Base-by-base conservation (phyloP, 2,329 filamentous ascomycete genomes). In the Phaeomoniella chlamydospora region DNA sequence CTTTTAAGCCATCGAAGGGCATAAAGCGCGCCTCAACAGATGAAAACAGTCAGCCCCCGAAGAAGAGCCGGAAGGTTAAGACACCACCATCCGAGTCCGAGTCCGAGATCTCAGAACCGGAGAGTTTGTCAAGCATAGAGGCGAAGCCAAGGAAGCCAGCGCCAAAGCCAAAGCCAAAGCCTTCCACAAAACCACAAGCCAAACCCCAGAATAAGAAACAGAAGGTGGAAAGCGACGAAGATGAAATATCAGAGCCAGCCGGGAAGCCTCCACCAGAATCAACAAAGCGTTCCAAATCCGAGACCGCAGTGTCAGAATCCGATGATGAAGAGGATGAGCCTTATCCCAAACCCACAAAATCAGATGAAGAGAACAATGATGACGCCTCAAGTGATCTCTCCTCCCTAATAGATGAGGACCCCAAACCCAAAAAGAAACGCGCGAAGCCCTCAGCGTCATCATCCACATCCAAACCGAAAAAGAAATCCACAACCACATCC, bases 391-490 rank as follows among this genome's bases (percentile, higher is more conserved):
- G 69, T 49, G 78, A 82, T 37, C 62, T 85, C 55, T 88, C 82
- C 0, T 69, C 73, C 3, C 67, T 94, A n/a, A 62, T 90, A 29
- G 87, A 94, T 50, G 82, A 88, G 43, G 66, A 65, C 2, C 72
- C 74, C 6, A 73, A 75, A 34, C 67, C 67, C 17, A 73, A 68
- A 50, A 70, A 67, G 45, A 77, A 72, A 45, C 45, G 46, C 18
- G 49, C 52, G 37, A 56, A 56, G 41, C 52, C 45, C 33, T 51
- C 51, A 41, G 43, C 43, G 5, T 47, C 55, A 35, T 36, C 49
- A 6, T 26, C 22, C 22, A 36, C 47, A 29, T 43, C 54, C 43
- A 50, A 53, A 39, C 38, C 35, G 22, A 53, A 53, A 45, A 54
- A 54, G 41, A 56, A 53, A 35, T 37, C 47, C 4, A 37, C 50